A percentile compares a stretch with the other conserved stretches of the same genome.
phyloP scores from a whole-genome alignment of 441 rosid species.

The Euphorbia corollata region DNA sequence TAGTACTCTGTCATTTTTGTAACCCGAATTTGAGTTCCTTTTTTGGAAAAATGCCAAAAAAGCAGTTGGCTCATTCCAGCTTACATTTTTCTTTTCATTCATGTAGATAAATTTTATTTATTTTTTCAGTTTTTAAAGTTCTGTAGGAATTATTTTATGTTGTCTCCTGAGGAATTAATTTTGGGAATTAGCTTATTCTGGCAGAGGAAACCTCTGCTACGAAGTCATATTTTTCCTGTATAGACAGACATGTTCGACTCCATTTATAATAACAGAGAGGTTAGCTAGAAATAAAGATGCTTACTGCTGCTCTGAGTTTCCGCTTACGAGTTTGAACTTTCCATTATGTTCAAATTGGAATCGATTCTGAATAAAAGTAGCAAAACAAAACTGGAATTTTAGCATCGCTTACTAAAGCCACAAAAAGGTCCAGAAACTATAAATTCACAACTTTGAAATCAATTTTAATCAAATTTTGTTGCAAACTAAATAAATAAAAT shows the following conservation, averaged over 20 bases:
- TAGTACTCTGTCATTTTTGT: slow-evolving; percentile 41
- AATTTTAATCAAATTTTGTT: too few relatives aligned
- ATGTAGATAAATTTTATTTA: slow-evolving; percentile 23
- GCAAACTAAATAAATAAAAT: too few relatives aligned
- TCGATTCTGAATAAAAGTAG: neutral
- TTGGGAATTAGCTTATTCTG: slow-evolving; percentile 16
- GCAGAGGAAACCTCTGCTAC: slow-evolving; percentile 29
- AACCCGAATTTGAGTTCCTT: slow-evolving; percentile 23
- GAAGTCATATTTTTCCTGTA: slow-evolving; percentile 29
- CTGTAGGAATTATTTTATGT: slow-evolving; percentile 16
- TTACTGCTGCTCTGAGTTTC: neutral
- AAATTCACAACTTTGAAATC: too few relatives aligned
- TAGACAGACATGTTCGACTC: slow-evolving; percentile 11
- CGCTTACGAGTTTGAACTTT: neutral
- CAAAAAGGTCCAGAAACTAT: too few relatives aligned
- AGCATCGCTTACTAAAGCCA: too few relatives aligned
- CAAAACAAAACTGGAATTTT: neutral
- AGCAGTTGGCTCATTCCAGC: neutral
- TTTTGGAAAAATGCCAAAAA: slow-evolving; percentile 13
- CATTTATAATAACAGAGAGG: slow-evolving; percentile 12
- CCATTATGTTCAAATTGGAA: too few relatives aligned
- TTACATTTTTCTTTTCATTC: neutral
- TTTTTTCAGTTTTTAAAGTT: neutral
- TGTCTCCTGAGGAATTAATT: neutral
- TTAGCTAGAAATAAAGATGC: neutral